A percentile compares a stretch with the other conserved stretches of the same genome.
These are phyloP conservation scores for Phytophthora podocarpi DNA, from an alignment of 352 stramenopile genomes.

Conservation along the genomic window DNA sequence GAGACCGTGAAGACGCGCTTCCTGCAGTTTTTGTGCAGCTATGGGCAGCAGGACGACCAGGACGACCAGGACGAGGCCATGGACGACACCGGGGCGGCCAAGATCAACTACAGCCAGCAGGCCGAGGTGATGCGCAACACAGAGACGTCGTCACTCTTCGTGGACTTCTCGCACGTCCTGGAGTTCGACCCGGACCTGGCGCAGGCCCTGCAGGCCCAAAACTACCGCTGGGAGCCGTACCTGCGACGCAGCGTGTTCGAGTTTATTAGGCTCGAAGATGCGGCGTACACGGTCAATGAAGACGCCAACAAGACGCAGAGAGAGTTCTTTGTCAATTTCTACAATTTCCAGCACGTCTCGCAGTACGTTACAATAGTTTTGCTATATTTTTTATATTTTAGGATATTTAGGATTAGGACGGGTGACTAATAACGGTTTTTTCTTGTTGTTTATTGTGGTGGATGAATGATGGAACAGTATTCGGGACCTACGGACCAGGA, in stretches of 20 bases:
- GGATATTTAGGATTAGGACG: slow-evolving; percentile 7
- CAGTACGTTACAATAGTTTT: slow-evolving; percentile 44
- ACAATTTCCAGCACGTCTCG: slow-evolving; percentile 89
- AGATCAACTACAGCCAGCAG: slow-evolving; percentile 85
- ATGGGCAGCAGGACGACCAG: slow-evolving; percentile 51
- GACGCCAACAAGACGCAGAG: slow-evolving; percentile 80
- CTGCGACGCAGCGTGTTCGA: slow-evolving; percentile 76
- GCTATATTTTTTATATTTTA: slow-evolving; percentile 10
- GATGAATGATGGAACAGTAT: slow-evolving; percentile 67
- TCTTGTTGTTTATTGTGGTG: slow-evolving; percentile 8
- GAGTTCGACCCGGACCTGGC: slow-evolving; percentile 84
- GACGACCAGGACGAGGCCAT: slow-evolving; percentile 15
- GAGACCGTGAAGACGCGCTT: slow-evolving; percentile 87
- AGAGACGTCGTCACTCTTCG: slow-evolving; percentile 88
- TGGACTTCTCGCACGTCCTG: slow-evolving; percentile 86
- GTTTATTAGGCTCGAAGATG: slow-evolving; percentile 79
- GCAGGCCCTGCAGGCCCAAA: slow-evolving; percentile 83
- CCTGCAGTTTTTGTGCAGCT: slow-evolving; percentile 82
- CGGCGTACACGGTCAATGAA: slow-evolving; percentile 78
- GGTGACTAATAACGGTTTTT: slow-evolving; percentile 10
- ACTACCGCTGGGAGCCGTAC: slow-evolving; percentile 87
- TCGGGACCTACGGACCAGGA: slow-evolving; percentile 90
- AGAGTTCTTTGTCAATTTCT: slow-evolving; percentile 91
- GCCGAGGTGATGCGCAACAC: slow-evolving; percentile 87
- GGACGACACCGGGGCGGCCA: slow-evolving; percentile 15